phyloP scores from a whole-genome alignment of 108 stramenopile species.

The Cyclotella choctawhatcheeana region DNA sequence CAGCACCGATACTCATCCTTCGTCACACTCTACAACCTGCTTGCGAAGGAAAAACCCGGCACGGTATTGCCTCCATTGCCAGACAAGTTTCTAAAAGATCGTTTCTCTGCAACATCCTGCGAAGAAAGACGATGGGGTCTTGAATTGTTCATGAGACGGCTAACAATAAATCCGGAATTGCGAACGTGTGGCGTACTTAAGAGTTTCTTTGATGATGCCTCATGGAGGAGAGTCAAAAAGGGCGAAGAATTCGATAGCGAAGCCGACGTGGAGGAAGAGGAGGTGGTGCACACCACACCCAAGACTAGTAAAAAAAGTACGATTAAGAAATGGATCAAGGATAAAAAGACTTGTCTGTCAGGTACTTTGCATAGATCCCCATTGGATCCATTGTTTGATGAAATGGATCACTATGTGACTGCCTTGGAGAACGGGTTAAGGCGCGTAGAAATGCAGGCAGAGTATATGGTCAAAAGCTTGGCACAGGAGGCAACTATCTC shows the following conservation, averaged over 20 bases:
- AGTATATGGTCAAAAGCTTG: slow-evolving; percentile 27
- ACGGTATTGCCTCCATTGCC: slow-evolving; percentile 90
- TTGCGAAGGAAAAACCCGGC: slow-evolving; percentile 85
- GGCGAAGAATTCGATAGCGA: slow-evolving; percentile 16
- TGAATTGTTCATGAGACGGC: slow-evolving; percentile 74
- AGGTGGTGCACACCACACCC: no score
- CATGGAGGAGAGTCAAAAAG: no score
- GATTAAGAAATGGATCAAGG: slow-evolving; percentile 54
- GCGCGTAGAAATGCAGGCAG: slow-evolving; percentile 40
- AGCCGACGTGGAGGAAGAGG: not conserved
- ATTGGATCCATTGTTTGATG: slow-evolving; percentile 47
- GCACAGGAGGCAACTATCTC: slow-evolving; percentile 15
- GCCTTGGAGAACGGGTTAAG: slow-evolving; percentile 51
- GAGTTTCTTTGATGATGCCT: slow-evolving; percentile 78
- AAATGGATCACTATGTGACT: slow-evolving; percentile 35
- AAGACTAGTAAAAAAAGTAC: slow-evolving; percentile 20
- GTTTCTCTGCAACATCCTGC: slow-evolving; percentile 72
- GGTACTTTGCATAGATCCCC: slow-evolving; percentile 40
- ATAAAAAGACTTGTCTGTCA: slow-evolving; percentile 38
- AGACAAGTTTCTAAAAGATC: slow-evolving; percentile 63
- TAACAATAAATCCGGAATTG: slow-evolving; percentile 79
- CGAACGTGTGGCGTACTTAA: slow-evolving; percentile 61
- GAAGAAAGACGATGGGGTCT: slow-evolving; percentile 77
- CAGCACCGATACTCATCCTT: slow-evolving; percentile 93
- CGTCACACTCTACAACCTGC: slow-evolving; percentile 78